Evolutionary conservation across 805 yeast genomes (phyloP), one percentile per base, ranked within the genome.

Genomic region (Saccharomycopsis sp.): DNA sequence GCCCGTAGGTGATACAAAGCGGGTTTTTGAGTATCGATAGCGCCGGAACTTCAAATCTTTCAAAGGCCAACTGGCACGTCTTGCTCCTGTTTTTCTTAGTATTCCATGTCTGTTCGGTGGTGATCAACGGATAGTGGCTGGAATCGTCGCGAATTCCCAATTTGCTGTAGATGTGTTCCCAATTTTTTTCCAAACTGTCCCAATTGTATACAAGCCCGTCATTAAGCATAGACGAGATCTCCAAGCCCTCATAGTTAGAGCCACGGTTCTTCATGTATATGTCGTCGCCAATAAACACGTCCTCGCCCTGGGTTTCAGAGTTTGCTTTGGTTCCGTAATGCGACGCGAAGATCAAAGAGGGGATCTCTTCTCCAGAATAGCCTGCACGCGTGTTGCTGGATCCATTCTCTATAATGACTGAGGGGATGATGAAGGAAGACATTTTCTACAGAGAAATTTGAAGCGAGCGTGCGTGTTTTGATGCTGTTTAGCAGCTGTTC

Each of bases 11-110:
- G 52, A 84, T 84, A 40, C 92, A 87, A 56, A 91, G 72, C 4
- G 96, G 96, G 44, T 84, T 80, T 67, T 87, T 85, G 21, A 88
- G 80, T 50, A 91, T 73, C 24, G 90, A 84, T 65, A 91, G 82
- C 7, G 87, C 79, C 0, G 97, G 97, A 9, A 89, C 89, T 52
- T 83, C 73, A 48, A 89, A 75, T 57, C 78, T 80, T 66, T 87
- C 91, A 68, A 91, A 87, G 2, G 89, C 95, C 52, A 87, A 68
- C 65, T 89, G 89, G 51, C 84, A 78, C 12, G 87, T 77, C 55
- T 79, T 78, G 9, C 75, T 67, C 63, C 81, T 79, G 66, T 79
- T 81, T 63, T 82, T 80, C 61, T 77, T 71, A 20, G 85, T 78
- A 67, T 83, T 85, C 91, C 94, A 87, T 16, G 83, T 70, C 63